These are phyloP conservation scores for Diaporthe humulicola DNA, from an alignment of 2,329 filamentous ascomycete species.

Conservation along the genomic window DNA sequence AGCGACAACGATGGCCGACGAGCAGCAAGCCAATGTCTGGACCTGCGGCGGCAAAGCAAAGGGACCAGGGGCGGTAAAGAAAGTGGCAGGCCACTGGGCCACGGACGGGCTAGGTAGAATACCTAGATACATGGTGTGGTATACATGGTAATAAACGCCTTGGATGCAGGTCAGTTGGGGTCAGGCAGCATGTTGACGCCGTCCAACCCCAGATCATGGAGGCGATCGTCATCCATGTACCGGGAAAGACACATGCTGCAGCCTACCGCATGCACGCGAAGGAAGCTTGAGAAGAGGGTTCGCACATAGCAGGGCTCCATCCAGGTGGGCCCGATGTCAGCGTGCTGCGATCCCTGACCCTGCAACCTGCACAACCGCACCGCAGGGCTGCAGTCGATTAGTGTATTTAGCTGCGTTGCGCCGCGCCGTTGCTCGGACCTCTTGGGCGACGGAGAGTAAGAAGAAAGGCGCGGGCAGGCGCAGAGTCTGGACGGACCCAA, in stretches of 20 bases:
- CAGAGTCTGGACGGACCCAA: not conserved
- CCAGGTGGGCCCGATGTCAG: conserved; percentile 21
- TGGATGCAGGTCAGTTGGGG: conserved; percentile 19
- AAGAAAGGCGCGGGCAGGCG: not conserved
- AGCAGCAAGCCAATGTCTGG: conserved; percentile 13
- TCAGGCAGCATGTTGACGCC: conserved; percentile 25
- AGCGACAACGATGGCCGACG: not conserved
- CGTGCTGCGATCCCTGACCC: conserved; percentile 6
- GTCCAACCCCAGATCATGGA: conserved; percentile 14
- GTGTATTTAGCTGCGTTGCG: conserved; percentile 1
- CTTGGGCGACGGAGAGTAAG: not conserved
- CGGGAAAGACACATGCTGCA: conserved; percentile 23
- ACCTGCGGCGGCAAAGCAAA: conserved; percentile 17
- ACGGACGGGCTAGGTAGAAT: not conserved
- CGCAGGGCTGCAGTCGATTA: conserved; percentile 15
- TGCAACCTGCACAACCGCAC: not conserved
- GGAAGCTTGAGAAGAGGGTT: conserved; percentile 27
- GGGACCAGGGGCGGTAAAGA: not conserved
- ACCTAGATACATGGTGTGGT: not conserved
- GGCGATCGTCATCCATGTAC: conserved; percentile 27
- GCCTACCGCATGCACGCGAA: conserved; percentile 22
- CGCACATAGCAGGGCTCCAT: conserved; percentile 6
- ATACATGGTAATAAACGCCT: conserved; percentile 7
- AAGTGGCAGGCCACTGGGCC: not conserved
- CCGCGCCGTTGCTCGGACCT: conserved; percentile 22